A percentile compares a stretch with the other conserved stretches of the same genome.
Evolutionary conservation across 306 rosid genomes (phyloP).

Genomic region (Cercis canadensis): DNA sequence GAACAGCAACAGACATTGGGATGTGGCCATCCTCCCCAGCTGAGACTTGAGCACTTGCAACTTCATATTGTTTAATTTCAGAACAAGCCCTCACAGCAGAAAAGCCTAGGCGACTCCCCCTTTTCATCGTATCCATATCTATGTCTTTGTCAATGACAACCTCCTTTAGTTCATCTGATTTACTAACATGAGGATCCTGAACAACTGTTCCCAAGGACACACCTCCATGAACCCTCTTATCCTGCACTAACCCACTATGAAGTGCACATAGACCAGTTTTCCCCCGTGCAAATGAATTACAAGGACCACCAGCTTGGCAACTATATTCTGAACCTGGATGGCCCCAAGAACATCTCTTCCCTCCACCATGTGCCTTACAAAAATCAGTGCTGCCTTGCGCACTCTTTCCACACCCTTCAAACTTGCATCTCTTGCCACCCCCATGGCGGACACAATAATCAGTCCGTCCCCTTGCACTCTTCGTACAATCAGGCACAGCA

Average conservation of each 20-base stretch:
- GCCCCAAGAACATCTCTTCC: conserved; percentile 96
- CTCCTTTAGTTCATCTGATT: conserved; percentile 53
- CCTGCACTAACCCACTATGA: conserved; percentile 85
- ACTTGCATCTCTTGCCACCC: conserved; percentile 93
- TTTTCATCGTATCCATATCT: conserved; percentile 55
- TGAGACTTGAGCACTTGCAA: conserved; percentile 34
- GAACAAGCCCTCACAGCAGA: conserved; percentile 29
- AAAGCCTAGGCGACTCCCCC: conserved; percentile 35
- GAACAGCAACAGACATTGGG: conserved; percentile 45
- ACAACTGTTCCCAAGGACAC: conserved; percentile 65
- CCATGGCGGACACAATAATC: conserved; percentile 96
- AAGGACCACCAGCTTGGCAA: conserved; percentile 61
- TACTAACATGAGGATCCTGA: conserved; percentile 56
- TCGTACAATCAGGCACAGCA: conserved; percentile 84
- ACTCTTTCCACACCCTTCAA: conserved; percentile 87
- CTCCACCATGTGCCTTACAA: conserved; percentile 99
- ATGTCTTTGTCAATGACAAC: conserved; percentile 40
- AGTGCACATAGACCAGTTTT: conserved; percentile 89
- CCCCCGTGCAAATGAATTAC: conserved; percentile 87
- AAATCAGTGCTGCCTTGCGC: conserved; percentile 97
- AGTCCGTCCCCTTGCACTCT: conserved; percentile 96
- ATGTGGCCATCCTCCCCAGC: conserved; percentile 43
- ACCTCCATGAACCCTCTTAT: conserved; percentile 96
- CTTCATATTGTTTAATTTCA: conserved; percentile 42
- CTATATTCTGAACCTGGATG: conserved; percentile 77